Evolutionary conservation across 2,329 filamentous ascomycete species (phyloP).

Genomic region (Gnomoniopsis smithogilvyi): DNA sequence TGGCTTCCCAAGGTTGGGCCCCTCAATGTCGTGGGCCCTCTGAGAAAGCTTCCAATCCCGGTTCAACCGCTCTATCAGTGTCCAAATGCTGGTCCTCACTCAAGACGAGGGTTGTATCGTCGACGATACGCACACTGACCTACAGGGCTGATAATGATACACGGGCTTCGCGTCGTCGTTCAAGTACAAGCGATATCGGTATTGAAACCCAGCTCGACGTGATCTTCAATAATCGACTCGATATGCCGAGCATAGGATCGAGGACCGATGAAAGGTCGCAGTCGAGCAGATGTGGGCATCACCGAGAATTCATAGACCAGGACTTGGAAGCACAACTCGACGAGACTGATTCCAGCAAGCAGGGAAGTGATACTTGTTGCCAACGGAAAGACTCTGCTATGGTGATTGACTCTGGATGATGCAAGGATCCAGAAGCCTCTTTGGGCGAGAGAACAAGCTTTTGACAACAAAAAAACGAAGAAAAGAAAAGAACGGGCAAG

Average conservation of each 20-base stretch:
- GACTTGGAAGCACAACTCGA: not conserved
- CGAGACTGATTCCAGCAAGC: not conserved
- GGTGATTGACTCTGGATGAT: not conserved
- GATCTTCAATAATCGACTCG: slow-evolving; percentile 7
- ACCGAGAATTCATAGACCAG: not conserved
- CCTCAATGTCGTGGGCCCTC: not conserved
- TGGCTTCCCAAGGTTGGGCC: not conserved
- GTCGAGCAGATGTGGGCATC: not conserved
- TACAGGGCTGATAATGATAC: not conserved
- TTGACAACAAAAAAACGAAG: no score
- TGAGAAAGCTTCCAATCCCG: not conserved
- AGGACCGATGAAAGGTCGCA: not conserved
- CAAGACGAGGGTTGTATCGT: not conserved
- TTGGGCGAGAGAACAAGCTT: no score
- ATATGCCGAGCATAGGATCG: slow-evolving; percentile 8
- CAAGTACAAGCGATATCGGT: not conserved
- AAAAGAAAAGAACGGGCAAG: no score
- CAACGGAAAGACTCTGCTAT: not conserved
- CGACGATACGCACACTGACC: not conserved
- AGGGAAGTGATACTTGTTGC: not conserved
- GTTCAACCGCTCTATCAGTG: not conserved
- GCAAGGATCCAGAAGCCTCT: no score
- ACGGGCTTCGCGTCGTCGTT: not conserved
- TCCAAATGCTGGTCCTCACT: slow-evolving; percentile 3
- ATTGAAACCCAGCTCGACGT: not conserved